A percentile compares a stretch with the other conserved stretches of the same genome.
These are phyloP conservation scores for Neurospora sp. DNA, from an alignment of 495 filamentous ascomycete species.

Conservation along the genomic window DNA sequence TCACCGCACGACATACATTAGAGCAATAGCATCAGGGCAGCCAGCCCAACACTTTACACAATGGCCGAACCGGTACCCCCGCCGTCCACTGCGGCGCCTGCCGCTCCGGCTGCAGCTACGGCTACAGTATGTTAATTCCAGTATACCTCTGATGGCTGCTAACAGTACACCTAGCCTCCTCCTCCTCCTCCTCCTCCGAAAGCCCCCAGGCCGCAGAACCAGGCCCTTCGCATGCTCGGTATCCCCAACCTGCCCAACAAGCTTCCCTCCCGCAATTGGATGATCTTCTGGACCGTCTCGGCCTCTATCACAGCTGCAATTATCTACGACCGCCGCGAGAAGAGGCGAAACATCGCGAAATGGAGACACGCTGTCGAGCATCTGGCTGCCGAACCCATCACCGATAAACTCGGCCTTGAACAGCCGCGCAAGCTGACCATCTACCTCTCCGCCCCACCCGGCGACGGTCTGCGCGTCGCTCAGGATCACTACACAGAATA, in stretches of 20 bases:
- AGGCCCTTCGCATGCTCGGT: conserved; percentile 66
- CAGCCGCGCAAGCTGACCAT: conserved; percentile 82
- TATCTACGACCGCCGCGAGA: conserved; percentile 85
- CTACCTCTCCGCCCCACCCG: conserved; percentile 75
- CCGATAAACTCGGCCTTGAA: conserved; percentile 38
- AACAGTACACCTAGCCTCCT: conserved; percentile 20
- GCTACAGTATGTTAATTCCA: conserved; percentile 7
- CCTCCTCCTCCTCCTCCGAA: conserved; percentile 29
- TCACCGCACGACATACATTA: background rate
- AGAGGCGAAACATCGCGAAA: conserved; percentile 68
- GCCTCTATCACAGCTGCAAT: conserved; percentile 66
- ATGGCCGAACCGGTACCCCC: background rate
- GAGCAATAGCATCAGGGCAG: background rate
- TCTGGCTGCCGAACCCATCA: conserved; percentile 65
- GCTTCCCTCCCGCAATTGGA: conserved; percentile 94
- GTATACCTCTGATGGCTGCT: background rate
- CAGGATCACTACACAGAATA: conserved; percentile 95
- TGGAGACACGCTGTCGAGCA: conserved; percentile 86
- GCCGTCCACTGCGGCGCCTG: background rate
- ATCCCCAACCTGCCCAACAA: conserved; percentile 70
- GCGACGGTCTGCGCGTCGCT: conserved; percentile 67
- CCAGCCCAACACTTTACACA: background rate
- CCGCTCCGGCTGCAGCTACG: conserved; percentile 6
- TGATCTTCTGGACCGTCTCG: conserved; percentile 80
- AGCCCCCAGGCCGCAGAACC: conserved; percentile 49